phyloP scores from a whole-genome alignment of 169 alveolate genomes.

The Fabrea salina region DNA sequence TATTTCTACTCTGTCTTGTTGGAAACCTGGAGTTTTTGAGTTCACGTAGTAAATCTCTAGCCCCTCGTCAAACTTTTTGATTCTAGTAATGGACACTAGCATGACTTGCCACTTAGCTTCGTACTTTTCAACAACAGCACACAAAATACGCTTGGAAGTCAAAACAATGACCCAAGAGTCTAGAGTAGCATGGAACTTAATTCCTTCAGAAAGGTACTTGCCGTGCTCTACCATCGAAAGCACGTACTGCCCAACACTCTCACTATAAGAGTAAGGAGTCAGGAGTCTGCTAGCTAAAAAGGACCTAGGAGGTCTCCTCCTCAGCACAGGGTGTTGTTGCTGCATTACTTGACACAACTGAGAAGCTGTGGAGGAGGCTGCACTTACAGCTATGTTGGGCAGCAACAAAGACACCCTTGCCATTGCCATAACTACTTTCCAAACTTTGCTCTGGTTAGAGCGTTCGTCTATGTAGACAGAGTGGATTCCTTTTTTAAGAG shows the following conservation, averaged over 20 bases:
- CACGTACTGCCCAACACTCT: constrained; percentile 27
- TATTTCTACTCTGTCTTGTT: constrained; percentile 1
- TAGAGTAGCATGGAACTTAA: not conserved
- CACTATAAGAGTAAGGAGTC: constrained; percentile 13
- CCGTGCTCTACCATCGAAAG: constrained; percentile 2
- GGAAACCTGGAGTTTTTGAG: not conserved
- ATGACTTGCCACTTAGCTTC: not conserved
- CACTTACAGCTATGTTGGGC: not conserved
- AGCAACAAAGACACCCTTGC: not conserved
- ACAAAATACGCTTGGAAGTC: not conserved
- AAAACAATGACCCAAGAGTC: not conserved
- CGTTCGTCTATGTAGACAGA: not conserved
- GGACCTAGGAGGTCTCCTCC: constrained; percentile 21
- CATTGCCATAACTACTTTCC: not conserved
- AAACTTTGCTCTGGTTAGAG: not conserved
- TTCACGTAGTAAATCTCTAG: not conserved
- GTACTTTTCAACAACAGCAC: constrained; percentile 5
- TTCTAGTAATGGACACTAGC: not conserved
- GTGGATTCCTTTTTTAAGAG: constrained; percentile 15
- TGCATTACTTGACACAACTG: not conserved
- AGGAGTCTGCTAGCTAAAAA: not conserved
- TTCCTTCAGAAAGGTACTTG: constrained; percentile 15
- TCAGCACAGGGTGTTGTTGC: not conserved
- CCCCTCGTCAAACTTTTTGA: not conserved
- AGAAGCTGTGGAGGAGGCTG: not conserved